Evolutionary conservation across 2,329 filamentous ascomycete species (phyloP), one percentile per base, ranked within the genome.

Genomic region (Albophoma yamanashiensis): DNA sequence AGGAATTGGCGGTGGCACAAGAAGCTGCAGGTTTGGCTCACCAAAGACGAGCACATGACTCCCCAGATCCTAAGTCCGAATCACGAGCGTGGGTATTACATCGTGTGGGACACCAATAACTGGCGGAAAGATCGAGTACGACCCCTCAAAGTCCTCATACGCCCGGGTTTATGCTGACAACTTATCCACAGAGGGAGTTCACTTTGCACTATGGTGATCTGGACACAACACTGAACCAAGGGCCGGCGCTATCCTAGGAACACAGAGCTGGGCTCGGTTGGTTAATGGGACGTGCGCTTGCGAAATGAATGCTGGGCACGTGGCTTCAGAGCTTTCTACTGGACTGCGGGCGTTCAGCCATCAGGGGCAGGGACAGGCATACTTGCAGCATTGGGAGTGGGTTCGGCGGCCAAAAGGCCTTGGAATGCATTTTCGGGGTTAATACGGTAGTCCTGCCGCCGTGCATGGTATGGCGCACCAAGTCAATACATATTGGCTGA

Each of bases 1-100:
- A 80, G 85, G 25, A 86, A 86, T 69, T 88, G 85, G 85, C 77
- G 85, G 62, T 88, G 85, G 81, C 85, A 88, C 70, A 87, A 87
- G 75, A 85, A 85, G 70, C 73, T 85, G 31, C 82, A 84, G 64
- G 71, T 87, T 31, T 88, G 85, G 85, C 73, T 88, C 57, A 88
- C 85, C 6, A 88, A 88, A 70, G 85, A 88, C 66, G 84, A 87
- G 60, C 75, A 83, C 64, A 84, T 87, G 82, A 79, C 82, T 53
- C 85, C 85, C 38, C 82, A 85, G 61, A 76, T 80, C 20, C 70
- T 88, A 53, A 82, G 82, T 58, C 78, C 79, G 15, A 81, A 76
- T 58, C 81, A 84, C 57, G 85, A 88, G 71, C 81, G 84, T 61
- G 85, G 85, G 0, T 87, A 82, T 71, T 88, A 88, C 68, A 80